Evolutionary conservation across 768 basidiomycete genomes (phyloP).

Genomic region (Boletus subparvulus): DNA sequence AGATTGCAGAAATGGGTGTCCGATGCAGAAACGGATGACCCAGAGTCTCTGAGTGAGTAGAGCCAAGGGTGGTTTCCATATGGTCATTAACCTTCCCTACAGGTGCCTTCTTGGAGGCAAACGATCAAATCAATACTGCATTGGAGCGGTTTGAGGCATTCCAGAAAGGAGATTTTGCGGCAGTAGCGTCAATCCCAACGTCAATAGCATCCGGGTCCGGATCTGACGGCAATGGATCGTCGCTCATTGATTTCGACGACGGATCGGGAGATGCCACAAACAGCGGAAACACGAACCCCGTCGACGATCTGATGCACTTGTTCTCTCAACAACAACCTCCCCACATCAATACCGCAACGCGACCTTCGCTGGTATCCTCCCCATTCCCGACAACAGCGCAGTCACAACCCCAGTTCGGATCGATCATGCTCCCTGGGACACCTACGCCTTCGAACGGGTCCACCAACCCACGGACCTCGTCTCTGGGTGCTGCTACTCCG

Average conservation of each 20-base stretch:
- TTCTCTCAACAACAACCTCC: conserved; percentile 41
- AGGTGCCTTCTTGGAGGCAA: conserved; percentile 95
- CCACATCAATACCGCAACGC: conserved; percentile 28
- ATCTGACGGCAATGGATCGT: conserved; percentile 32
- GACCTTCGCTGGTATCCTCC: conserved; percentile 22
- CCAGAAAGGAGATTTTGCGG: conserved; percentile 86
- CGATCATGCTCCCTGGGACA: conserved; percentile 45
- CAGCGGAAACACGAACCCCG: conserved; percentile 27
- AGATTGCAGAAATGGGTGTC: conserved; percentile 98
- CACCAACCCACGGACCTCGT: conserved; percentile 12
- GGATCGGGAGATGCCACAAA: conserved; percentile 16
- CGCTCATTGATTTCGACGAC: conserved; percentile 82
- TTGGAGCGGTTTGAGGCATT: conserved; percentile 89
- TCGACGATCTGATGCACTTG: conserved; percentile 62
- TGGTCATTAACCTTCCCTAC: not conserved
- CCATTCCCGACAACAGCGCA: conserved; percentile 14
- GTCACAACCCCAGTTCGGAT: conserved; percentile 33
- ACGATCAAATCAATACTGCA: conserved; percentile 96
- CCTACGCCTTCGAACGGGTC: conserved; percentile 29
- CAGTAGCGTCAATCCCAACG: conserved; percentile 65
- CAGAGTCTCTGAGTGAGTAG: conserved; percentile 79
- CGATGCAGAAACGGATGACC: conserved; percentile 85
- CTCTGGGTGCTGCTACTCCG: conserved; percentile 8
- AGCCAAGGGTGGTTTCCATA: not conserved
- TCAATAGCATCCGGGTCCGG: conserved; percentile 44